A percentile compares a stretch with the other conserved stretches of the same genome.
phyloP scores from a whole-genome alignment of 176 grass and related monocot species.

The Eleusine coracana region DNA sequence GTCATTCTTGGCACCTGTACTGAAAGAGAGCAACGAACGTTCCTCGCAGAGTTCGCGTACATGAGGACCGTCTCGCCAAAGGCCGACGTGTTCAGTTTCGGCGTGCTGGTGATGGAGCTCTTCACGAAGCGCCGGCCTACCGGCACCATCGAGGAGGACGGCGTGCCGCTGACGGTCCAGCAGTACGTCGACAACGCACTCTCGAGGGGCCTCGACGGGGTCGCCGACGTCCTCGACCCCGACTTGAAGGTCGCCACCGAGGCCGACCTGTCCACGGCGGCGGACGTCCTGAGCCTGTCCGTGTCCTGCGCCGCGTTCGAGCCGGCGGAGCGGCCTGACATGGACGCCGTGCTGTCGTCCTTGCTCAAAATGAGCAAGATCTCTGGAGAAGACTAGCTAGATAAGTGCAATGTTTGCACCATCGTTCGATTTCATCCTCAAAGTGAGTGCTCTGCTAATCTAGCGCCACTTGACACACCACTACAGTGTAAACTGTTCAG shows the following conservation, averaged over 20 bases:
- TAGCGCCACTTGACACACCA: not conserved
- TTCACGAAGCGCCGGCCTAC: constrained; percentile 78
- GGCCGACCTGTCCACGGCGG: constrained; percentile 54
- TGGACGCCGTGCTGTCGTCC: constrained; percentile 59
- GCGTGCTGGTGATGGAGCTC: constrained; percentile 76
- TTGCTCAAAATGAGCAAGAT: constrained; percentile 60
- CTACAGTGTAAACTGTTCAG: not conserved
- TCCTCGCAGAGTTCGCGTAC: constrained; percentile 72
- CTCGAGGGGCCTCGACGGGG: constrained; percentile 45
- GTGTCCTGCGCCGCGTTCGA: constrained; percentile 61
- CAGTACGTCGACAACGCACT: constrained; percentile 74
- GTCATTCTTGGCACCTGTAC: not conserved
- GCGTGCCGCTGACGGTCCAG: constrained; percentile 61
- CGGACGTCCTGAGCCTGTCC: constrained; percentile 54
- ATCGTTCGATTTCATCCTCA: not conserved
- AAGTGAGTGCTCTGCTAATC: not conserved
- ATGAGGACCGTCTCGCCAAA: constrained; percentile 69
- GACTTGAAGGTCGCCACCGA: constrained; percentile 55
- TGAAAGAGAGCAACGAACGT: not conserved
- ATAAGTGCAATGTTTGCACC: not conserved
- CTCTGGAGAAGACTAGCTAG: not conserved
- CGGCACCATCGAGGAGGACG: constrained; percentile 55
- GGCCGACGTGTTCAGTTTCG: constrained; percentile 95
- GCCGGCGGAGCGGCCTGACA: constrained; percentile 71
- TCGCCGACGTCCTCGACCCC: constrained; percentile 56